These are phyloP conservation scores for Avena eriantha DNA, from an alignment of 176 grass and related monocot genomes.

Conservation along the genomic window DNA sequence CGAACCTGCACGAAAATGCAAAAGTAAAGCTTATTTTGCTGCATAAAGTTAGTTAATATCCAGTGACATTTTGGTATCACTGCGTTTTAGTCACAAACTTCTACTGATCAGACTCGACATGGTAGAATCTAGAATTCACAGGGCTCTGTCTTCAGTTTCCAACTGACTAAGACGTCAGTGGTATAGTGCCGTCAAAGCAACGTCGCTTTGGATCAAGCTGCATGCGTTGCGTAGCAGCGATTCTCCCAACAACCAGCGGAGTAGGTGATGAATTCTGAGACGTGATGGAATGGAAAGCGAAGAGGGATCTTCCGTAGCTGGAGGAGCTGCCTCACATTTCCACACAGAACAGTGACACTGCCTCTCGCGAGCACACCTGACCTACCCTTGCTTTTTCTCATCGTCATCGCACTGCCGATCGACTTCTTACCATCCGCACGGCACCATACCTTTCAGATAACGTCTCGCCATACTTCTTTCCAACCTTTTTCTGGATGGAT, in stretches of 20 bases:
- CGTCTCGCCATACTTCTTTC: not conserved
- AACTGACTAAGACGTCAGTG: conserved; percentile 28
- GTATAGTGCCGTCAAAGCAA: not conserved
- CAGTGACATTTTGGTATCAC: not conserved
- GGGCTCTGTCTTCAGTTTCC: too few species aligned
- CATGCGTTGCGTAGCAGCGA: not conserved
- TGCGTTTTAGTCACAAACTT: too few species aligned
- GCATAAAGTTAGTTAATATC: not conserved
- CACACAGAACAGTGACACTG: conserved; percentile 7
- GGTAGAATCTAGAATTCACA: too few species aligned
- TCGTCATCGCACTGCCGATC: not conserved
- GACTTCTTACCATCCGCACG: not conserved
- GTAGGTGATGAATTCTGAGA: conserved; percentile 30
- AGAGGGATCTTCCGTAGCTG: too few species aligned
- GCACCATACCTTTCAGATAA: not conserved
- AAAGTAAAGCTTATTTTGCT: too few species aligned
- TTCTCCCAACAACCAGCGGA: conserved; percentile 32
- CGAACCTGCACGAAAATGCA: conserved; percentile 55
- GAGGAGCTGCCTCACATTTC: too few species aligned
- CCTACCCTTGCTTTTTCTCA: not conserved
- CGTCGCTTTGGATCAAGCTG: not conserved
- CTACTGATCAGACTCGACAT: too few species aligned
- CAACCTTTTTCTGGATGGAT: conserved; percentile 3
- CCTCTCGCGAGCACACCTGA: not conserved
- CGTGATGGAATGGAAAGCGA: not conserved